Percentiles rank a stretch among this genome's conserved stretches.
Conservation (phyloP, 192 early-diverging fungal species). For the Rhizoclosmatium globosum region DNA sequence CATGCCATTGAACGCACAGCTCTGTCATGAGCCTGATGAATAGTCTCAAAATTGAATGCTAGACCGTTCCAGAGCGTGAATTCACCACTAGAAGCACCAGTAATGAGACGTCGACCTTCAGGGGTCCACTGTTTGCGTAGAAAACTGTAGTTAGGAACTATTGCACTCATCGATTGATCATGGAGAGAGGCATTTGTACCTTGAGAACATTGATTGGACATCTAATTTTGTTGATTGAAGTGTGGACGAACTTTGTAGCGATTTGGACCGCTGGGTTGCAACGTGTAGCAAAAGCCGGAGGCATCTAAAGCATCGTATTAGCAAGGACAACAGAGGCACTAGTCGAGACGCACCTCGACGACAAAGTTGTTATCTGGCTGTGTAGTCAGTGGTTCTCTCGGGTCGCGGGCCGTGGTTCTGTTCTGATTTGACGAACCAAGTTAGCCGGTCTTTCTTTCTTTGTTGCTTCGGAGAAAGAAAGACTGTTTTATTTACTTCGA, state of each 20-base stretch:
- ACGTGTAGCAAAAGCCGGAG: conserved; percentile 73
- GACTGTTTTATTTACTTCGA: conserved; percentile 64
- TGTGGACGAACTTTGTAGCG: conserved; percentile 87
- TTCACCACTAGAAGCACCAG: conserved; percentile 92
- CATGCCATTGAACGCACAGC: conserved; percentile 96
- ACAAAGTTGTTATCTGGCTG: conserved; percentile 43
- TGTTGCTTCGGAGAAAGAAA: neutral
- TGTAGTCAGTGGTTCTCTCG: neutral
- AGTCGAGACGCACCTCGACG: conserved; percentile 30
- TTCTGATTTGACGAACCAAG: conserved; percentile 20
- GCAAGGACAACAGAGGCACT: neutral
- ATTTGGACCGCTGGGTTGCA: conserved; percentile 77
- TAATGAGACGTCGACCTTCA: conserved; percentile 92
- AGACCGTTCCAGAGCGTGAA: conserved; percentile 98
- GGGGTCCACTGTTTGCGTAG: conserved; percentile 82
- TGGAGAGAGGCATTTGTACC: conserved; percentile 52
- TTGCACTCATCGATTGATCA: neutral
- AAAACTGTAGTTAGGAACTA: conserved; percentile 24
- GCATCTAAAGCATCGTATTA: conserved; percentile 53
- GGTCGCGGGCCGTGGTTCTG: conserved; percentile 8
- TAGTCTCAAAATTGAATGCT: conserved; percentile 98
- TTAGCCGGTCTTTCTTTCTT: neutral
- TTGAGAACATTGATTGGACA: conserved; percentile 91
- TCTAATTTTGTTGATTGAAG: conserved; percentile 92
- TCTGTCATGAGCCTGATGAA: conserved; percentile 93